Base-by-base conservation (phyloP, 805 yeast genomes). In the Candida qinlingensis region DNA sequence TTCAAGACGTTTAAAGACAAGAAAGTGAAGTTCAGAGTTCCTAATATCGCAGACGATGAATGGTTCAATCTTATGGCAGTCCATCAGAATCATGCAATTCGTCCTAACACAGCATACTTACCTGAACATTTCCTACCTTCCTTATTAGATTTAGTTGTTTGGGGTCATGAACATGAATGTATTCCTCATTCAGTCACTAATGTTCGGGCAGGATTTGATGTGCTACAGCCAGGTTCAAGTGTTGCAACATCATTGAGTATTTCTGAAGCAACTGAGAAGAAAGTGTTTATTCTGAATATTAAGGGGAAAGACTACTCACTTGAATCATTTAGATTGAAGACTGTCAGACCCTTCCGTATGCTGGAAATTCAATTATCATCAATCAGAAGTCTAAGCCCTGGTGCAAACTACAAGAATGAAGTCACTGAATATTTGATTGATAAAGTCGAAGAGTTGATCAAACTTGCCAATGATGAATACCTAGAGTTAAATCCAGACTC, bases 151-250 rank as follows among this genome's bases (percentile, higher is more conserved):
- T 71, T 92, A 48, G 83, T 94, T 0, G 69, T 91, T 2, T 94
- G 99, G 99, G 99, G 99, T 13, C 99, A 94, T 65, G 99, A 94
- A 63, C 99, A 94, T 66, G 97, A 94, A 62, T 89, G 97, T 60
- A 74, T 83, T 5, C 87, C 92, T 1, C 79, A 78, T 49, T 80
- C 96, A 0, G 75, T 72, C 1, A 71, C 71, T 41, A 84, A 85
- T 57, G 59, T 69, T 2, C 51, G 58, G 5, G 77, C 75, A 50
- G 85, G 83, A 1, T 89, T 92, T 60, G 80, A 80, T 47, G 89
- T 90, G 0, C 72, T 94, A 37, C 97, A 90, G 62, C 94, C 96
- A 0, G 99, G 99, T 1, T 87, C 96, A 1, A 86, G 96, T 0
- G 86, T 94, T 13, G 97, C 96, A 0, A 94, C 99, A 0, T 83